Conservation (phyloP, 2,329 filamentous ascomycete species). For the Arthrobotrys sphaeroides region DNA sequence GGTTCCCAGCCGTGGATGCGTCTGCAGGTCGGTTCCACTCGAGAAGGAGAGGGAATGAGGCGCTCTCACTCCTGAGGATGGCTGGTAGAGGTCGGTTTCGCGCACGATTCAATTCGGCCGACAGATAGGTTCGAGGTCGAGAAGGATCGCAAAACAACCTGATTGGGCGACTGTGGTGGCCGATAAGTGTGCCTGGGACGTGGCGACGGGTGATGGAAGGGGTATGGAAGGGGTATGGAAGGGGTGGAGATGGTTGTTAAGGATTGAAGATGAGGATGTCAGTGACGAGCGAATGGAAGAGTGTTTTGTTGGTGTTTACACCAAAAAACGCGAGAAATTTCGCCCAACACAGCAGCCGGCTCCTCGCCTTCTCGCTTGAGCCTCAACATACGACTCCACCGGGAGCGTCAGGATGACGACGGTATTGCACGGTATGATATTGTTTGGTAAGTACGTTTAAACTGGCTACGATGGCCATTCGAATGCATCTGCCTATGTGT, state of each 20-base stretch:
- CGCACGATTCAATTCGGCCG: conserved; percentile 17
- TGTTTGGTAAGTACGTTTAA: too few species aligned
- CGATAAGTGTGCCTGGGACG: neutral
- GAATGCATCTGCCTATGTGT: too few species aligned
- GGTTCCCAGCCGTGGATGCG: conserved; percentile 2
- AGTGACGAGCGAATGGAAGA: neutral
- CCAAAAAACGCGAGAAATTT: conserved; percentile 55
- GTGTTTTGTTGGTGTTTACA: conserved; percentile 54
- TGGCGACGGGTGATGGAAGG: conserved; percentile 17
- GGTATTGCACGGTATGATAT: too few species aligned
- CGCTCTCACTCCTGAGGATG: conserved; percentile 29
- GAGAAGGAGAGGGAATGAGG: conserved; percentile 9
- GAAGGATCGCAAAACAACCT: conserved; percentile 2
- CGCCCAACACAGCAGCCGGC: conserved; percentile 50
- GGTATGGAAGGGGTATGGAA: neutral
- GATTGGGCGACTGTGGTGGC: conserved; percentile 6
- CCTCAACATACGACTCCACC: neutral
- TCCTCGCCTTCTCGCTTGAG: conserved; percentile 21
- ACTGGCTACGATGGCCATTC: too few species aligned
- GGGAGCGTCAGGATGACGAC: neutral
- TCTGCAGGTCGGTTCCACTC: conserved; percentile 6
- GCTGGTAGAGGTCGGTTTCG: conserved; percentile 5
- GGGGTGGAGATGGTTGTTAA: conserved; percentile 21
- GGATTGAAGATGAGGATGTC: conserved; percentile 7
- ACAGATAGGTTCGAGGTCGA: neutral